A percentile compares a stretch with the other conserved stretches of the same genome.
Evolutionary conservation across 106 monocot species (phyloP).

Genomic region (Triglochin maritima): DNA sequence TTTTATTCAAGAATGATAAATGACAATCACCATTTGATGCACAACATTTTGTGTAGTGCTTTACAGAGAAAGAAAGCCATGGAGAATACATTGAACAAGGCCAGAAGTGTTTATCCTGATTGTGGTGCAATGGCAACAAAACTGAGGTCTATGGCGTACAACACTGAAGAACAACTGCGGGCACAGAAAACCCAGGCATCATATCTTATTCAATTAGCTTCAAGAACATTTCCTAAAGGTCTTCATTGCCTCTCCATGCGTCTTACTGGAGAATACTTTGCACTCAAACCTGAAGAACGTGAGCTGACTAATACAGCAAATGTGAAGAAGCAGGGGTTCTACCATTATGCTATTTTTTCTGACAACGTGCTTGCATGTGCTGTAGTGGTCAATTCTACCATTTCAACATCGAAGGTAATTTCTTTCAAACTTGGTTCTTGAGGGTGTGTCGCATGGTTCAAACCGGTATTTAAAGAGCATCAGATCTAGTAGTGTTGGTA

Average conservation of each 20-base stretch:
- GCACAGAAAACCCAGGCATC: conserved; percentile 58
- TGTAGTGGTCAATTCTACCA: conserved; percentile 74
- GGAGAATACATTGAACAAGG: conserved; percentile 58
- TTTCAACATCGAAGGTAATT: conserved; percentile 49
- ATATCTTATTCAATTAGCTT: conserved; percentile 55
- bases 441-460: too few species aligned
- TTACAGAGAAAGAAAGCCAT: conserved; percentile 82
- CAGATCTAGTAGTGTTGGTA: too few species aligned
- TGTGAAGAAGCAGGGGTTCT: conserved; percentile 29
- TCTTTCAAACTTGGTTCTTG: neutral
- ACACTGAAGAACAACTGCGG: conserved; percentile 68
- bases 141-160: conserved; percentile 59
- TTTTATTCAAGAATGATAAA: too few species aligned
- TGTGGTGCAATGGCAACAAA: conserved; percentile 74
- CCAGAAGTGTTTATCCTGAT: conserved; percentile 63
- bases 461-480: too few species aligned
- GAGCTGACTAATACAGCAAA: conserved; percentile 27
- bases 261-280: conserved; percentile 70
- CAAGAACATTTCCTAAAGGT: conserved; percentile 81
- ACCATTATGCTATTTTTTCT: conserved; percentile 84
- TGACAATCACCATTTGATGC: too few species aligned
- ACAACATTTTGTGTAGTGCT: conserved; percentile 30
- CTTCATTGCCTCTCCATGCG: conserved; percentile 85
- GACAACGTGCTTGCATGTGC: conserved; percentile 89
- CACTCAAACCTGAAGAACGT: conserved; percentile 28